A percentile compares a stretch with the other conserved stretches of the same genome.
Evolutionary conservation across 495 filamentous ascomycete species (phyloP).

Genomic region (Cryomyces minteri): DNA sequence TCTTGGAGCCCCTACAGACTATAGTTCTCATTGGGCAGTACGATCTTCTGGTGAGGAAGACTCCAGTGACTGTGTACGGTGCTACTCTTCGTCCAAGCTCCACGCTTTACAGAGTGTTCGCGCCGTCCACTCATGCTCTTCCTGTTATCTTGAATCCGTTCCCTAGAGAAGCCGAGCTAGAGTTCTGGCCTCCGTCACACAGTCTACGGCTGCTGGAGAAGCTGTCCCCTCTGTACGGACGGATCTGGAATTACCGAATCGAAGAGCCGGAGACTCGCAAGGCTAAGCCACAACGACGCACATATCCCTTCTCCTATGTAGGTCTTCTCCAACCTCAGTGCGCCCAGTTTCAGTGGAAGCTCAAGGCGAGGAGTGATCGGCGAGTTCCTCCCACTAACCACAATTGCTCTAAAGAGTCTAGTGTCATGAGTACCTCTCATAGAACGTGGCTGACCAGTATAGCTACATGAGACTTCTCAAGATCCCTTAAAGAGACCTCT

Average conservation of each 20-base stretch:
- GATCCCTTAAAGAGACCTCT: slow-evolving; percentile 2
- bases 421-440: not conserved
- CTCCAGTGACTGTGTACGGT: slow-evolving; percentile 45
- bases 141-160: slow-evolving; percentile 45
- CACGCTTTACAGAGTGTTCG: slow-evolving; percentile 41
- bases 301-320: slow-evolving; percentile 11
- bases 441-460: not conserved
- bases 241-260: slow-evolving; percentile 42
- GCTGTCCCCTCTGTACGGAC: slow-evolving; percentile 51
- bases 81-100: slow-evolving; percentile 38
- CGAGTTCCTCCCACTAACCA: not conserved
- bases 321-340: not conserved
- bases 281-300: slow-evolving; percentile 8
- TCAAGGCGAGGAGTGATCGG: not conserved
- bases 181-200: slow-evolving; percentile 32
- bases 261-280: slow-evolving; percentile 11
- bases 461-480: not conserved
- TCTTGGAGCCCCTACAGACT: slow-evolving; percentile 25
- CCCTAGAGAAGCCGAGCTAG: slow-evolving; percentile 26
- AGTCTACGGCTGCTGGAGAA: slow-evolving; percentile 36
- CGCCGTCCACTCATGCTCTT: slow-evolving; percentile 58
- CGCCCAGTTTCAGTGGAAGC: not conserved
- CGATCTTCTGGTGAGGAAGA: slow-evolving; percentile 46
- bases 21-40: slow-evolving; percentile 55
- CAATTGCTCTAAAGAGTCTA: not conserved